These are phyloP conservation scores for Imleria badia DNA, from an alignment of 768 basidiomycete genomes.

Conservation along the genomic window DNA sequence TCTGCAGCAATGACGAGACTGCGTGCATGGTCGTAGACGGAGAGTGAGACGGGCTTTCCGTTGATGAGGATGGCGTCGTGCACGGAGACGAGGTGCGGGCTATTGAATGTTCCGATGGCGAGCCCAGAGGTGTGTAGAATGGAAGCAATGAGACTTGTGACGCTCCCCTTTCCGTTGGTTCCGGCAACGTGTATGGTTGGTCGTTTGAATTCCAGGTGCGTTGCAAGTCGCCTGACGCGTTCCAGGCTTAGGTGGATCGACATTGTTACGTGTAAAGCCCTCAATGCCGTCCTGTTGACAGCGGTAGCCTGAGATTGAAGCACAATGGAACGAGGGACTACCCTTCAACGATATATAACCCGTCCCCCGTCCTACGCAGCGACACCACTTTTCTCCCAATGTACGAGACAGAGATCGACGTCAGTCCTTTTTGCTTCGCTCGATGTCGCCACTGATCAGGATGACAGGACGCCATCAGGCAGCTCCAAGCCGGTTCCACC, in stretches of 20 bases:
- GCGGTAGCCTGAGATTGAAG: too few species aligned
- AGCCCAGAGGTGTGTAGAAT: slow-evolving; percentile 60
- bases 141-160: slow-evolving; percentile 78
- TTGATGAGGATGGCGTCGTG: slow-evolving; percentile 77
- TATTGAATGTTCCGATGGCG: slow-evolving; percentile 83
- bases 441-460: neutral
- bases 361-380: too few species aligned
- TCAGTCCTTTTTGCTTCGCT: neutral
- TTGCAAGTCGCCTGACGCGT: slow-evolving; percentile 53
- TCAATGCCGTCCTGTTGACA: neutral
- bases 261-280: slow-evolving; percentile 36
- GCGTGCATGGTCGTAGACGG: slow-evolving; percentile 48
- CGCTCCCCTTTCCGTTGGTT: slow-evolving; percentile 97
- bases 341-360: neutral
- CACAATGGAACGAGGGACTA: too few species aligned
- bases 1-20: slow-evolving; percentile 50
- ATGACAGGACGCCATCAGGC: slow-evolving; percentile 17
- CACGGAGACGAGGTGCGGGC: slow-evolving; percentile 81
- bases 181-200: slow-evolving; percentile 92
- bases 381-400: slow-evolving; percentile 6
- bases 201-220: slow-evolving; percentile 61
- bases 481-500: slow-evolving; percentile 24
- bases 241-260: slow-evolving; percentile 70
- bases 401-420: slow-evolving; percentile 19
- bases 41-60: slow-evolving; percentile 47